Evolutionary conservation across 2,329 filamentous ascomycete species (phyloP), one percentile per base, ranked within the genome.

Genomic region (Dactylella cylindrospora): DNA sequence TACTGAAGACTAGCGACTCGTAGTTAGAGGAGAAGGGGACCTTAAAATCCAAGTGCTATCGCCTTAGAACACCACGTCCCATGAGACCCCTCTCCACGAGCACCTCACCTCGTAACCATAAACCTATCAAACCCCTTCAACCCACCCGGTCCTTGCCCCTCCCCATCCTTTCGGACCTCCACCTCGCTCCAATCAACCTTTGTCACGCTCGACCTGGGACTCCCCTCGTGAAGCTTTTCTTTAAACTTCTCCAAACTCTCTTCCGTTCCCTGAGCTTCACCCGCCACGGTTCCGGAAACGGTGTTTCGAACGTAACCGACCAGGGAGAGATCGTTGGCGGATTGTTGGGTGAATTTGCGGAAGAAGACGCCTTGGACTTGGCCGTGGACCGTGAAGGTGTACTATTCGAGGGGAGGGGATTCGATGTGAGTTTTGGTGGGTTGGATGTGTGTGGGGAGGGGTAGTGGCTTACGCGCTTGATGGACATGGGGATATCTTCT

Each of bases 311-410:
- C 44, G 13, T 39, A 64, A 3, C 59, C 59, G 17, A 38, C 26
- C 29, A 64, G 49, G 10, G 59, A 55, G 13, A 45, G 50, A 12
- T 17, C 22, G 10, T 22, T 15, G 9, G 59, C 59, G 17, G 50
- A 38, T 26, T 50, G 19, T 26, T 46, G 29, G 31, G 59, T 39
- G 39, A 22, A 64, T 41, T 55, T 45, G 15, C 59, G 59, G 31
- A 54, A 64, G 32, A 64, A 64, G 50, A 64, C 59, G 17, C 59
- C 55, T 19, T 64, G 59, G 23, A 64, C 59, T 8, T 32, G 23
- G 45, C 59, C 59, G 44, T 54, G 49, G 44, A 64, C 59, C 19
- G 43, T 64, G 50, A 64, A 64, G 29, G 50, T 7, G 38, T 39
- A 55, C 59, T 64, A 9, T 13, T 13, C 8, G 28, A 9, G 13